phyloP scores from a whole-genome alignment of 1,284 basidiomycete genomes.

The Cryptococcus sp. region DNA sequence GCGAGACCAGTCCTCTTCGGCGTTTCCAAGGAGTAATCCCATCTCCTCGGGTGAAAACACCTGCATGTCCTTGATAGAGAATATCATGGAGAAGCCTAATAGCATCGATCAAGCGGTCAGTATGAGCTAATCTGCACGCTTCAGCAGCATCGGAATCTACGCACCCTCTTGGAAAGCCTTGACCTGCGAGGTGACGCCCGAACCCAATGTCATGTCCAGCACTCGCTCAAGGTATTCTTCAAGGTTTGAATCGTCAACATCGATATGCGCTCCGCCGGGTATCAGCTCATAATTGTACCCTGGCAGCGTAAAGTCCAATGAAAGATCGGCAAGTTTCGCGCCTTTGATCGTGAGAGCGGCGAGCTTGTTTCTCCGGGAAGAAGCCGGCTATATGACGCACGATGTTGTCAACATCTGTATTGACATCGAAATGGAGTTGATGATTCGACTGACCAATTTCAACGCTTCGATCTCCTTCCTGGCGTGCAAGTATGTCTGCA shows the following conservation, averaged over 20 bases:
- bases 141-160: not conserved
- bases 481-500: conserved; percentile 61
- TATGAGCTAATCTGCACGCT: not conserved
- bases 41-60: conserved; percentile 94
- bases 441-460: conserved; percentile 22
- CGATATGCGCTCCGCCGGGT: conserved; percentile 71
- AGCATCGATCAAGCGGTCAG: not conserved
- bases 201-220: conserved; percentile 76
- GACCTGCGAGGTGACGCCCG: conserved; percentile 71
- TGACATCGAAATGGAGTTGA: not conserved
- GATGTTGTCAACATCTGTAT: not conserved
- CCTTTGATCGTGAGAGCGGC: conserved; percentile 58
- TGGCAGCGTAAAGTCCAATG: conserved; percentile 93
- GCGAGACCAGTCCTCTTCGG: conserved; percentile 88
- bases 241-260: conserved; percentile 81
- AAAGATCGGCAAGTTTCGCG: conserved; percentile 72
- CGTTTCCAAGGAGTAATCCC: conserved; percentile 89
- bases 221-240: conserved; percentile 83
- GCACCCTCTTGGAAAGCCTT: conserved; percentile 73
- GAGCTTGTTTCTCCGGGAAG: conserved; percentile 47
- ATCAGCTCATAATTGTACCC: conserved; percentile 90
- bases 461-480: conserved; percentile 55
- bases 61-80: conserved; percentile 84
- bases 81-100: conserved; percentile 84
- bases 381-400: conserved; percentile 31